These are phyloP conservation scores for Auricularia auricula-judae DNA, from an alignment of 768 basidiomycete species.

Conservation along the genomic window DNA sequence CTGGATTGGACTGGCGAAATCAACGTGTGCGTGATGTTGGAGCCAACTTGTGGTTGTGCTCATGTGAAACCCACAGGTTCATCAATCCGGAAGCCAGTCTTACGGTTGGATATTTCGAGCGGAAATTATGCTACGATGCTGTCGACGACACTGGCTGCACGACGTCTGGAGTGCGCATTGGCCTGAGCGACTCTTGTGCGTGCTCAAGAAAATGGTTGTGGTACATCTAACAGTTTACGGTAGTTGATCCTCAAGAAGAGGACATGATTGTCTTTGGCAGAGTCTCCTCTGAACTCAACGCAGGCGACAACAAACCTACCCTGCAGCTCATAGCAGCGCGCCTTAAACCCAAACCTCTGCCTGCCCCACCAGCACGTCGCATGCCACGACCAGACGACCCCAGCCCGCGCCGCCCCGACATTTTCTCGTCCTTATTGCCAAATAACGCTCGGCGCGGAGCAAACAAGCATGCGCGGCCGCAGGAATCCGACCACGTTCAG, in stretches of 20 bases:
- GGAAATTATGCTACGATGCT: conserved; percentile 1
- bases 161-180: conserved; percentile 1
- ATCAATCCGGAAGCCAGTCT: conserved; percentile 3
- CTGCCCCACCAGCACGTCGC: neutral
- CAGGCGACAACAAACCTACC: too few relatives aligned
- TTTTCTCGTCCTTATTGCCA: neutral
- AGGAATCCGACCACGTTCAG: neutral
- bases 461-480: neutral
- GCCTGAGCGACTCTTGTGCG: conserved; percentile 1
- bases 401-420: conserved; percentile 1
- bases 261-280: conserved; percentile 5
- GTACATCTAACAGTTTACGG: neutral
- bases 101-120: conserved; percentile 3
- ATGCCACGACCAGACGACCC: conserved; percentile 5
- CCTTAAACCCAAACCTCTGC: neutral
- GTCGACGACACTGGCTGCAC: neutral
- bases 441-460: neutral
- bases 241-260: neutral
- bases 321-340: conserved; percentile 6
- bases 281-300: neutral
- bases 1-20: conserved; percentile 4
- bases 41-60: neutral
- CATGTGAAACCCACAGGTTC: neutral
- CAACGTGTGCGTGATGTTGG: neutral
- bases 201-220: neutral